phyloP scores from a whole-genome alignment of 208 protist genomes.

The Borovskyia barvae region DNA sequence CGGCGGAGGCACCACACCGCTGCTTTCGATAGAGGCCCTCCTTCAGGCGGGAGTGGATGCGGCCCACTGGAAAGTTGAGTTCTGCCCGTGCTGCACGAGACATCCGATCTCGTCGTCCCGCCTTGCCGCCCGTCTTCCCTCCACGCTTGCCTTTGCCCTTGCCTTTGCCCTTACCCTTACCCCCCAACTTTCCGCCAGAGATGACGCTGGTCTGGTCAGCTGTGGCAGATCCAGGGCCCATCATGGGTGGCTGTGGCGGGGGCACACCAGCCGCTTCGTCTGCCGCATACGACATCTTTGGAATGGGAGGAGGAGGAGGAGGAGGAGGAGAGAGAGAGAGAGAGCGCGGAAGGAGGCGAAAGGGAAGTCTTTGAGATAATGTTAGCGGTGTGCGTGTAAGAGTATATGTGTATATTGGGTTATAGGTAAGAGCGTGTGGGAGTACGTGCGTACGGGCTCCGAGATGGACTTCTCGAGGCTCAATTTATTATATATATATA shows the following conservation, averaged over 20 bases:
- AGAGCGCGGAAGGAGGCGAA: background rate
- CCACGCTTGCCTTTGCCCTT: conserved; percentile 85
- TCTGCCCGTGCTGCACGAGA: conserved; percentile 88
- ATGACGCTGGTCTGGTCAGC: conserved; percentile 84
- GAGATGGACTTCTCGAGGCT: too few species aligned
- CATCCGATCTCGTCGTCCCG: conserved; percentile 79
- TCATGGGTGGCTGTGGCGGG: conserved; percentile 40
- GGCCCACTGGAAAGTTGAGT: conserved; percentile 96
- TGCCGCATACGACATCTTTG: conserved; percentile 68
- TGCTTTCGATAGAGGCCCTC: conserved; percentile 92
- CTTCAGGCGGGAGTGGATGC: conserved; percentile 99
- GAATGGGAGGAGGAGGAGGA: background rate
- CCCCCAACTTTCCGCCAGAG: conserved; percentile 86
- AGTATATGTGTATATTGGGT: background rate
- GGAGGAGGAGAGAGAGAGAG: background rate
- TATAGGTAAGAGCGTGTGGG: conserved; percentile 1
- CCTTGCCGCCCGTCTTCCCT: conserved; percentile 90
- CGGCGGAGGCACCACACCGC: conserved; percentile 96
- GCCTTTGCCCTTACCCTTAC: conserved; percentile 72
- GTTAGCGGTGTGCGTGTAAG: background rate
- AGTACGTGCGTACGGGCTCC: background rate
- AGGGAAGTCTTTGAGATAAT: too few species aligned
- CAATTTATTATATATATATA: too few species aligned
- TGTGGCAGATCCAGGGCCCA: conserved; percentile 73
- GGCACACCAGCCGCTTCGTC: conserved; percentile 37